These are phyloP conservation scores for Hydnomerulius pinastri DNA, from an alignment of 768 basidiomycete species.

Conservation along the genomic window DNA sequence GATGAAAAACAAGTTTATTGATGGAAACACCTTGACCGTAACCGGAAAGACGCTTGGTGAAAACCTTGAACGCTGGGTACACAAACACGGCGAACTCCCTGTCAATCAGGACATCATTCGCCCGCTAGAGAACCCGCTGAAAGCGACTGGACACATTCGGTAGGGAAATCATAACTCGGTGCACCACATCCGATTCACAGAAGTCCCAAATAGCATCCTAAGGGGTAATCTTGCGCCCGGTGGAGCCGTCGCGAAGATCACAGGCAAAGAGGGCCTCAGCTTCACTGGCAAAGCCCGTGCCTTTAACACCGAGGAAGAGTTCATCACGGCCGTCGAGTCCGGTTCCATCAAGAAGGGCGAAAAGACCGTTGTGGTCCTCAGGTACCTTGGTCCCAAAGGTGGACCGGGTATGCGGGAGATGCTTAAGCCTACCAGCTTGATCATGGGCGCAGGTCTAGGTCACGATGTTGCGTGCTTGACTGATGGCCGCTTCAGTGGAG, in stretches of 20 bases:
- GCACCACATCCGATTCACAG: slow-evolving; percentile 3
- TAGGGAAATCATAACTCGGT: slow-evolving; percentile 29
- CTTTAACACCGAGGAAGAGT: slow-evolving; percentile 89
- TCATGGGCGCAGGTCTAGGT: slow-evolving; percentile 98
- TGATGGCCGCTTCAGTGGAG: slow-evolving; percentile 97
- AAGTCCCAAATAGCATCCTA: slow-evolving; percentile 60
- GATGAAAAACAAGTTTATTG: slow-evolving; percentile 83
- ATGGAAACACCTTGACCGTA: slow-evolving; percentile 89
- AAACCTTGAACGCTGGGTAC: slow-evolving; percentile 88
- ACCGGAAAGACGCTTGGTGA: slow-evolving; percentile 90
- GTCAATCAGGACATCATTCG: slow-evolving; percentile 81
- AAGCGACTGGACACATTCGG: slow-evolving; percentile 88
- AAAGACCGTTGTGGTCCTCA: slow-evolving; percentile 93
- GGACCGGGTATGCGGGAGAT: slow-evolving; percentile 99
- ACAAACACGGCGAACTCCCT: slow-evolving; percentile 76
- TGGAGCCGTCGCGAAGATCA: slow-evolving; percentile 96
- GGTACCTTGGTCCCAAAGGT: slow-evolving; percentile 96
- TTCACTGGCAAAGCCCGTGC: slow-evolving; percentile 92
- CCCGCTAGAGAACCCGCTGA: slow-evolving; percentile 86
- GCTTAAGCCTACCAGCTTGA: slow-evolving; percentile 96
- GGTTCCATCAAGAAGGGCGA: slow-evolving; percentile 91
- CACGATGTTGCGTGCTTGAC: slow-evolving; percentile 96
- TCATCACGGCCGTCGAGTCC: slow-evolving; percentile 83
- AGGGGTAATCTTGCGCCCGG: slow-evolving; percentile 92
- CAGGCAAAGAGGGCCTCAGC: slow-evolving; percentile 89